Base-by-base conservation (phyloP, 1,139 yeast genomes). In the Pichia kudriavzevii region DNA sequence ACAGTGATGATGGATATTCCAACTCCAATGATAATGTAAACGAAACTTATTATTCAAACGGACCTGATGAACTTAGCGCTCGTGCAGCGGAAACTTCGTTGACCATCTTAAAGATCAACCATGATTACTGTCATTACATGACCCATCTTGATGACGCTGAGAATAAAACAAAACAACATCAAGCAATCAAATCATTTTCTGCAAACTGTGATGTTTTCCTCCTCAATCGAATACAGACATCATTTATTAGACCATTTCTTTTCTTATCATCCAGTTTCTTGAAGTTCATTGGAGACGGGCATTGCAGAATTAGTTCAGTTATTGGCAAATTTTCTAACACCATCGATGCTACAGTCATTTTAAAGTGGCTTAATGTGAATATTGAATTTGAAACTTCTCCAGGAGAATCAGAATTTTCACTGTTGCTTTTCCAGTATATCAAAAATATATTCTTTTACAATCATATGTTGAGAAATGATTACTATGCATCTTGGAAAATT, bases 41-140 rank as follows among this genome's bases (percentile, higher is more conserved):
- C 19, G 31, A 18, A n/a, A 17, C 12, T n/a, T 22, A 28, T 24
- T n/a, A n/a, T n/a, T n/a, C n/a, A n/a, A n/a, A n/a, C n/a, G n/a
- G n/a, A n/a, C n/a, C n/a, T n/a, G n/a, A 39, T 9, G 35, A 41
- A 10, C 51, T 45, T 39, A 47, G 53, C 3, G 40, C 50, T 13
- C 43, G 48, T 13, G 56, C 62, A 3, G 44, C 56, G 2, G 64
- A 60, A 32, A 37, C 44, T n/a, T 49, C 60, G 1, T 32, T 60
- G 34, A 38, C 50, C 11, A 25, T 57, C 3, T 50, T 59, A 38
- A 59, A 56, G 32, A 26, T 49, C 19, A 46, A 43, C 5, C 46
- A 26, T 37, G 59, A 53, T 32, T 58, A 48, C 35, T 32, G 46
- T 11, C 39, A 46, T 9, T 52, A 42, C 38, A 38, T 49, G 39